Evolutionary conservation across 2,329 filamentous ascomycete genomes (phyloP).

Genomic region (Colletotrichum sp.): DNA sequence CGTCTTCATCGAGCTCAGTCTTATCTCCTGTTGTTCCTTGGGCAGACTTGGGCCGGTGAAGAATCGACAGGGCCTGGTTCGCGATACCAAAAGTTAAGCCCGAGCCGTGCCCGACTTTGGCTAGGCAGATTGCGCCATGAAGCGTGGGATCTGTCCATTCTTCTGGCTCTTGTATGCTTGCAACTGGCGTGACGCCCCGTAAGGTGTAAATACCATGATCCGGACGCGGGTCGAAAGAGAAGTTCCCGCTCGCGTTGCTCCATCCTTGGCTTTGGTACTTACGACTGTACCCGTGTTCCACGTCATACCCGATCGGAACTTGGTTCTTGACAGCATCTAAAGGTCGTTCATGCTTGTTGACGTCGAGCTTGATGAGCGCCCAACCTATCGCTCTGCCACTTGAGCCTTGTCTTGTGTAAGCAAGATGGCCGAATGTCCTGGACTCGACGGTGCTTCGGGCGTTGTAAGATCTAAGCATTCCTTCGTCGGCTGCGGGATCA

Average conservation of each 20-base stretch:
- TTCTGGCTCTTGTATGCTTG: background rate
- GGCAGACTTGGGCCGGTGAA: background rate
- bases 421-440: background rate
- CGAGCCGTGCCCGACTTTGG: background rate
- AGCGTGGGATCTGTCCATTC: background rate
- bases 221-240: too few species aligned
- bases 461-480: background rate
- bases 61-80: background rate
- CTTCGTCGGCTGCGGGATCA: background rate
- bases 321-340: background rate
- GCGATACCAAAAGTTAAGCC: background rate
- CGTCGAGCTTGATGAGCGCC: background rate
- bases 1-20: too few species aligned
- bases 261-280: too few species aligned
- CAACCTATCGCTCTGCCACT: background rate
- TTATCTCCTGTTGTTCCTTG: too few species aligned
- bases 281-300: too few species aligned
- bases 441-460: background rate
- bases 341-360: background rate
- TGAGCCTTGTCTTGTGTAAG: background rate
- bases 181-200: background rate
- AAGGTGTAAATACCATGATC: background rate
- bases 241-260: too few species aligned
- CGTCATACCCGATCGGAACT: too few species aligned
- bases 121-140: background rate